These are phyloP conservation scores for Phytophthora rubi DNA, from an alignment of 352 stramenopile genomes.

Conservation along the genomic window DNA sequence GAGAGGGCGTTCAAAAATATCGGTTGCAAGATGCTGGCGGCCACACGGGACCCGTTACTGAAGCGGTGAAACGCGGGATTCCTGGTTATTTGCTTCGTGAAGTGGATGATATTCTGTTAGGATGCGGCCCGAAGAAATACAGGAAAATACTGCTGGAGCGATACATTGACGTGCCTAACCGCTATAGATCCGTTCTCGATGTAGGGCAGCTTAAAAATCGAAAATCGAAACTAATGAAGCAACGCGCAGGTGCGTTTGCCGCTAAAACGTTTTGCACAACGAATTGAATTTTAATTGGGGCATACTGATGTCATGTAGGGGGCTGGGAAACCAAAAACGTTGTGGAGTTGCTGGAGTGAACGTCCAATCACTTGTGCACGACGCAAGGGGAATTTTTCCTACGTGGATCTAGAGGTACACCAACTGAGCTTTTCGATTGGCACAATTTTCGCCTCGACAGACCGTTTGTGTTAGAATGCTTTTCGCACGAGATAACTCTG, in stretches of 20 bases:
- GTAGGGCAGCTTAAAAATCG: neutral
- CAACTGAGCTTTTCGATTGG: neutral
- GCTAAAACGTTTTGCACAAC: neutral
- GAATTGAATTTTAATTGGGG: neutral
- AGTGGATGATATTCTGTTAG: neutral
- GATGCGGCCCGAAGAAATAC: neutral
- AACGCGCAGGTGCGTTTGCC: neutral
- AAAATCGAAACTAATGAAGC: neutral
- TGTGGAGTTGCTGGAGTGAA: conserved; percentile 12
- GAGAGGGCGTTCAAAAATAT: neutral
- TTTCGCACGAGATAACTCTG: conserved; percentile 6
- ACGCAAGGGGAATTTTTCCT: conserved; percentile 10
- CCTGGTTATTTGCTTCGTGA: neutral
- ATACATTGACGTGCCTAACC: neutral
- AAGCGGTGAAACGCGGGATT: neutral
- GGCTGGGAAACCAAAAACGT: conserved; percentile 18
- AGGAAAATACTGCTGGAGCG: neutral
- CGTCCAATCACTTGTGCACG: conserved; percentile 3
- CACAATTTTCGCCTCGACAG: neutral
- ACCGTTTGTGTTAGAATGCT: neutral
- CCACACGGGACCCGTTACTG: neutral
- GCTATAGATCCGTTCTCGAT: neutral
- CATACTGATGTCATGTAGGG: neutral
- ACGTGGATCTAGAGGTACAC: neutral
- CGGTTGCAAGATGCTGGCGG: neutral